Evolutionary conservation across 768 basidiomycete species (phyloP), one percentile per base, ranked within the genome.

Genomic region (Coprinellus micaceus): DNA sequence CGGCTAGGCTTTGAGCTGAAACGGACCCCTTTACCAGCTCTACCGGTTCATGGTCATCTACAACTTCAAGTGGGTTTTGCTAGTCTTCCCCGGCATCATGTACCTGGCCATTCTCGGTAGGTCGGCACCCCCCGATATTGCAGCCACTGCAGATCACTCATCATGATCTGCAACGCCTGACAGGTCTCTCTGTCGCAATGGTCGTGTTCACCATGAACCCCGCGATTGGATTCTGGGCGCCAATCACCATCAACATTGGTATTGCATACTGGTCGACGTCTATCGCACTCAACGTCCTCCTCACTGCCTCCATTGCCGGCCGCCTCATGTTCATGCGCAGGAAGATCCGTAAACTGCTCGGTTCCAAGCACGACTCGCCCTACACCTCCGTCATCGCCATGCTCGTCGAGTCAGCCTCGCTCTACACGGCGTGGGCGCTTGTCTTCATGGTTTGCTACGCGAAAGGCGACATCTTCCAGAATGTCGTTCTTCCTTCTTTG

Each of bases 321-420:
- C 73, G 72, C n/a, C 71, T 77, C 26, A 59, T 76, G 33, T 46
- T 60, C 45, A 60, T 67, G 57, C 64, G 71, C 15, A 59, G 61
- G 28, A 48, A 52, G 12, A 60, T 69, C 37, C 59, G 59, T 10
- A 33, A 47, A 22, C 43, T 56, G 2, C 53, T 74, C 21, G 68
- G 70, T 3, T 36, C 58, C 10, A 63, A 65, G 24, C 61, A 64
- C 30, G 66, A 67, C 28, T 44, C 59, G 13, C 61, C 62, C 36
- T 77, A 75, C 60, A 69, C 69, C 13, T 70, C 68, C 26, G 60
- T 72, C 24, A 63, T 63, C 9, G 63, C 72, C 7, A 73, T 75
- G 61, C 55, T 76, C 45, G 58, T 77, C 48, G 74, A 76, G 60
- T 69, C 67, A 13, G 74, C 74, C 11, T 65, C 72, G 15, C 67